Conservation (phyloP, 2,329 filamentous ascomycete genomes). For the Fusarium verticillioides region DNA sequence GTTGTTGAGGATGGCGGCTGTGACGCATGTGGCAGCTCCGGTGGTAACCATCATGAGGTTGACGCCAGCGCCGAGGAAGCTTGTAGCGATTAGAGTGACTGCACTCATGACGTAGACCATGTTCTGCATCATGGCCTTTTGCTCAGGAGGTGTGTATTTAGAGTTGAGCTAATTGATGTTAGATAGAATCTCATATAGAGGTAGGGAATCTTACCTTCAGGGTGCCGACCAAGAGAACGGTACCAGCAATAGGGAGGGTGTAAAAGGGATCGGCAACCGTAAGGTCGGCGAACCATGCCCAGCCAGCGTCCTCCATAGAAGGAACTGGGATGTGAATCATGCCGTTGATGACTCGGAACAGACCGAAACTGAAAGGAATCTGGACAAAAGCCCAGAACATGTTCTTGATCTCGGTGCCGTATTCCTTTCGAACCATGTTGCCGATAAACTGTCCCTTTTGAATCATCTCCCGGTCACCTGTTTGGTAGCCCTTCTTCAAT, state of each 20-base stretch:
- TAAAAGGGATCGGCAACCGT: conserved; percentile 81
- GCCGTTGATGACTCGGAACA: conserved; percentile 79
- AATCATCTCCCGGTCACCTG: conserved; percentile 57
- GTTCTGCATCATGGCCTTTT: conserved; percentile 53
- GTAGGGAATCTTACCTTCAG: conserved; percentile 58
- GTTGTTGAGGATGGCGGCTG: conserved; percentile 53
- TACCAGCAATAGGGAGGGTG: conserved; percentile 74
- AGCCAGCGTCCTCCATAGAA: conserved; percentile 74
- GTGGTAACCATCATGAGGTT: conserved; percentile 61
- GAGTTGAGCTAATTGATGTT: conserved; percentile 49
- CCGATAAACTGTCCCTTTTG: conserved; percentile 50
- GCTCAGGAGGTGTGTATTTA: conserved; percentile 48
- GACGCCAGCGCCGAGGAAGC: conserved; percentile 60
- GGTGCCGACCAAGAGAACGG: conserved; percentile 65
- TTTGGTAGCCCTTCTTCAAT: conserved; percentile 57
- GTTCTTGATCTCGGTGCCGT: conserved; percentile 49
- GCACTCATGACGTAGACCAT: conserved; percentile 58
- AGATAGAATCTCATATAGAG: conserved; percentile 6
- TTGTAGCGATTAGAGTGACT: conserved; percentile 57
- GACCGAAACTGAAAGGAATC: conserved; percentile 79
- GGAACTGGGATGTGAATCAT: conserved; percentile 86
- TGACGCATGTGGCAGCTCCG: conserved; percentile 51
- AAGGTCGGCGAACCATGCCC: conserved; percentile 83
- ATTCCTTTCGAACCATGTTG: conserved; percentile 52
- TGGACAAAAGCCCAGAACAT: conserved; percentile 56